Evolutionary conservation across 331 rosid genomes (phyloP), one percentile per base, ranked within the genome.

Genomic region (Cydonia oblonga): DNA sequence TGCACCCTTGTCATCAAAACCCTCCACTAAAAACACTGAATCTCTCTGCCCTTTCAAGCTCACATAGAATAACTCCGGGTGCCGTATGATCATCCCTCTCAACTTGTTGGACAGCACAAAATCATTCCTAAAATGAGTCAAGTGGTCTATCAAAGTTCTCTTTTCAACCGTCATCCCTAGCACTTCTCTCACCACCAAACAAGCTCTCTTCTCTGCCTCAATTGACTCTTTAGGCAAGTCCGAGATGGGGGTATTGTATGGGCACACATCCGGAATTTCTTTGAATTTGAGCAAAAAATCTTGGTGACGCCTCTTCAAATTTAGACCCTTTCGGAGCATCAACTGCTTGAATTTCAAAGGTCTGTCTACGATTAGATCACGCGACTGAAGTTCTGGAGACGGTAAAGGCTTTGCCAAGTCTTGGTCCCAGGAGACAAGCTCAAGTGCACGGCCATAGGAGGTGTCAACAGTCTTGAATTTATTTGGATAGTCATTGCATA

Each of bases 41-140:
- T 93, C 86, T 29, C 98, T 80, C 58, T 66, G 85, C 71, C 98
- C 98, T 79, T 93, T 93, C 81, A 93, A 69, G 78, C 98, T 93
- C 73, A 86, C 90, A 61, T 93, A 93, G 82, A 93, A 90, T 69
- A 93, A 71, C 79, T 90, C 98, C 0, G 97, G 91, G 75, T 93
- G 98, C 84, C 98, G 86, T 76, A 87, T 44, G 14, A 93, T 85
- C 97, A 93, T 79, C 51, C 87, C 91, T 74, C 98, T 87, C 86
- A 93, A 75, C 82, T 89, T 90, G 88, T 90, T 90, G 26, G 98
- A 82, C 68, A 90, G 86, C 66, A 88, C 90, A 76, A 93, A 89
- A 68, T 87, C 98, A 87, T 82, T 89, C 80, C 98, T 93, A 77
- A 89, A 93, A 80, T 93, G 98, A 49, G 95, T 89, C 81, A 93